Evolutionary conservation across 2,329 filamentous ascomycete species (phyloP).

Genomic region (Periconia digitata): DNA sequence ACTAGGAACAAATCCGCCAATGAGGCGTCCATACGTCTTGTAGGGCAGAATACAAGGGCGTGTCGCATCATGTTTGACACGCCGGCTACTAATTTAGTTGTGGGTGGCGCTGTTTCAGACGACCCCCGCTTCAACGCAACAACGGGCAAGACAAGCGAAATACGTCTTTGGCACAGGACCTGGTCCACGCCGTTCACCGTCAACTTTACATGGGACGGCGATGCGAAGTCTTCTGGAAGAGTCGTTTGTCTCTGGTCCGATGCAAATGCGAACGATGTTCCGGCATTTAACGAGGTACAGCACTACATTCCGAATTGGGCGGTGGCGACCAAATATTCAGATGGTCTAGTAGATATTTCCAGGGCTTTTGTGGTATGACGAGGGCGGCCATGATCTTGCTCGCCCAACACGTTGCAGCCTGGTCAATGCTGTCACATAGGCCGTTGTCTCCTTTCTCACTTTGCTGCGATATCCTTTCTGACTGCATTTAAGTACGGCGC

Average conservation of each 20-base stretch:
- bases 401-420: slow-evolving; percentile 20
- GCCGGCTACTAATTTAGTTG: slow-evolving; percentile 65
- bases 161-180: slow-evolving; percentile 80
- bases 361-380: slow-evolving; percentile 59
- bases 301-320: slow-evolving; percentile 80
- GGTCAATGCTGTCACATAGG: slow-evolving; percentile 24
- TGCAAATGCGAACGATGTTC: slow-evolving; percentile 74
- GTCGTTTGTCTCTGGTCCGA: slow-evolving; percentile 88
- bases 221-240: slow-evolving; percentile 52
- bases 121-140: slow-evolving; percentile 67
- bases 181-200: slow-evolving; percentile 79
- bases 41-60: slow-evolving; percentile 73
- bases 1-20: slow-evolving; percentile 49
- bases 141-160: slow-evolving; percentile 63
- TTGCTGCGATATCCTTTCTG: slow-evolving; percentile 35
- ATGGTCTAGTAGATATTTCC: slow-evolving; percentile 80
- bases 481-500: slow-evolving; percentile 35
- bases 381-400: slow-evolving; percentile 12
- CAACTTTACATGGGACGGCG: slow-evolving; percentile 65
- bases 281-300: slow-evolving; percentile 78
- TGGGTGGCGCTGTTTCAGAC: slow-evolving; percentile 64
- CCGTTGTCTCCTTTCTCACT: slow-evolving; percentile 22
- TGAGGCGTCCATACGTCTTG: slow-evolving; percentile 65
- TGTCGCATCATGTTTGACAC: slow-evolving; percentile 74
- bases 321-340: slow-evolving; percentile 70